Evolutionary conservation across 495 filamentous ascomycete species (phyloP), one percentile per base, ranked within the genome.

Genomic region (Trichoderma orchidacearum): DNA sequence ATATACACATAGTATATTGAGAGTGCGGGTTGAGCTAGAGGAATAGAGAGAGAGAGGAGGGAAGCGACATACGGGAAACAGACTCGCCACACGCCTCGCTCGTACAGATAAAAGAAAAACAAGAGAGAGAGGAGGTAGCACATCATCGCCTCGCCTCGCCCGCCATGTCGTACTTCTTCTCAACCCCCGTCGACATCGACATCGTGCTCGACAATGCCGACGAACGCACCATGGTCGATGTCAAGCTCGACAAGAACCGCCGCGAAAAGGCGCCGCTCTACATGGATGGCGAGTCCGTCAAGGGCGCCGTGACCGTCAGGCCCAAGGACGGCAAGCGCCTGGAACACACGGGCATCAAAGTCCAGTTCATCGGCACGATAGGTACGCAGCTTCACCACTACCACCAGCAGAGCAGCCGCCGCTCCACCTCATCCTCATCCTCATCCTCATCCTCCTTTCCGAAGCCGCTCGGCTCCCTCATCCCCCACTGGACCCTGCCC

Each of bases 301-400:
- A 94, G 64, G 93, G 93, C 58, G 82, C 83, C 28, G 91, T 97
- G 52, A 97, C 94, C 6, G 83, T 99, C 63, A 76, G 93, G 64
- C 93, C 94, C 9, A 99, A 99, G 74, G 93, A 99, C 81, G 94
- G 94, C 59, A 96, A 96, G 75, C 81, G 94, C 63, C 72, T 99
- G 66, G 93, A 99, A 68, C 93, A 99, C 69, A 97, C 92, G 8
- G 93, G 93, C 59, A 97, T 99, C 77, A 99, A 99, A 75, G 91
- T 99, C 63, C 94, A 99, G 69, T 99, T 99, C 75, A 96, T 99
- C 62, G 93, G 93, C 63, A 94, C 92, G 55, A 99, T 99, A 77
- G 92, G 90, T 93, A 64, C 50, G 76, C 59, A 29, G 4, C 25
- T 55, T 11, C 9, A 48, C 41, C 18, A 48, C 41, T 48, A 48